Percentiles rank a stretch among this genome's conserved stretches.
Conservation (phyloP, 164 flowering plant genomes). For the Annona squamosa region DNA sequence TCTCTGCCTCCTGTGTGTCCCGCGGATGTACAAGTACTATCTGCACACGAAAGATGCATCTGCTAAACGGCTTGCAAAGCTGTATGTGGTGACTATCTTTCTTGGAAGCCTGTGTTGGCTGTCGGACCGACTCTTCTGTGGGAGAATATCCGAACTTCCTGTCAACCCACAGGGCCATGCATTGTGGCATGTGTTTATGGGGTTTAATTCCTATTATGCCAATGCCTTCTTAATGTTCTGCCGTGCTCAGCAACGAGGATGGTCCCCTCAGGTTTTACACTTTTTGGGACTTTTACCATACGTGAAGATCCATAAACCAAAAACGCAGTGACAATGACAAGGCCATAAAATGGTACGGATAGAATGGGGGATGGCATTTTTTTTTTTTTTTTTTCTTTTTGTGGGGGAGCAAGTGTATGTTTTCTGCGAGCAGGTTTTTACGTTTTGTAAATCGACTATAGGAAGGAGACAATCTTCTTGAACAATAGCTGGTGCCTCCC, state of each 20-base stretch:
- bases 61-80: constrained; percentile 65
- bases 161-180: constrained; percentile 82
- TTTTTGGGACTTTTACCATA: constrained; percentile 57
- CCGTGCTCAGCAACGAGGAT: constrained; percentile 68
- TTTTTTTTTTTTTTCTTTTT: neutral
- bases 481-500: neutral
- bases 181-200: constrained; percentile 74
- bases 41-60: constrained; percentile 45
- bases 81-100: constrained; percentile 40
- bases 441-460: neutral
- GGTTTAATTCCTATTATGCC: constrained; percentile 69
- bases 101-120: constrained; percentile 57
- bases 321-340: constrained; percentile 32
- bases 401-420: neutral
- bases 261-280: constrained; percentile 49
- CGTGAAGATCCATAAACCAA: constrained; percentile 66
- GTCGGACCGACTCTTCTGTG: constrained; percentile 48
- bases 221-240: constrained; percentile 82
- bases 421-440: neutral
- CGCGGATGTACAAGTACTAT: constrained; percentile 84
- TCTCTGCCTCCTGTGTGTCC: constrained; percentile 67
- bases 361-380: neutral
- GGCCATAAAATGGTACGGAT: neutral
- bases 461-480: neutral
- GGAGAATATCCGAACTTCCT: constrained; percentile 36